These are phyloP conservation scores for Vigna trinervia DNA, from an alignment of 306 rosid genomes.

Conservation along the genomic window DNA sequence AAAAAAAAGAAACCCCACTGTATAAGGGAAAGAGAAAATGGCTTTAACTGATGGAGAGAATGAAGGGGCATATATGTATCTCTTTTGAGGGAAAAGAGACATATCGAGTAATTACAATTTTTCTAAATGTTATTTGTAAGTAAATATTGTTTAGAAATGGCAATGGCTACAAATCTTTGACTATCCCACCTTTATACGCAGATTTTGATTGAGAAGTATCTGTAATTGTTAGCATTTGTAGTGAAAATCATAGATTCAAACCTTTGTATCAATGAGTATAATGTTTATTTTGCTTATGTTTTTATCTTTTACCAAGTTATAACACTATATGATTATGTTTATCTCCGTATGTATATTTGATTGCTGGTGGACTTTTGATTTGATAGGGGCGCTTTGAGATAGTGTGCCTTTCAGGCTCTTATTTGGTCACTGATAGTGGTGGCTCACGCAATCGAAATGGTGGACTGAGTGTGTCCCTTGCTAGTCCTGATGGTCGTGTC, in stretches of 20 bases:
- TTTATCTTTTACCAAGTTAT: neutral
- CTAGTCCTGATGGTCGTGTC: constrained; percentile 88
- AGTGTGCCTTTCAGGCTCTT: constrained; percentile 83
- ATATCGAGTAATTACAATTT: neutral
- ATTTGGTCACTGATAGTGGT: constrained; percentile 57
- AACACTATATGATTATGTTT: constrained; percentile 12
- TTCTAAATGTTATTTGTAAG: neutral
- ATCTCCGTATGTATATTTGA: neutral
- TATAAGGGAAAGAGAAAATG: neutral
- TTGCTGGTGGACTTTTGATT: constrained; percentile 38
- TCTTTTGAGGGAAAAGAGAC: neutral
- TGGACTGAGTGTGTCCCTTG: constrained; percentile 82
- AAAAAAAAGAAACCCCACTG: neutral
- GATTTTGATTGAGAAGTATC: constrained; percentile 3
- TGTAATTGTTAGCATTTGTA: neutral
- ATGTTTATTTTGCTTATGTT: neutral
- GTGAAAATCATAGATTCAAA: neutral
- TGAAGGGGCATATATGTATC: neutral
- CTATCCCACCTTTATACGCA: neutral
- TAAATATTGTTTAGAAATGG: neutral
- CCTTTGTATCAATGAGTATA: neutral
- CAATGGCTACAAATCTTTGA: neutral
- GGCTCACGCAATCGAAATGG: constrained; percentile 75
- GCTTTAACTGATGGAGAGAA: neutral
- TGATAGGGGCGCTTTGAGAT: constrained; percentile 88